Conservation (phyloP, 306 rosid species). For the Gillenia trifoliata region DNA sequence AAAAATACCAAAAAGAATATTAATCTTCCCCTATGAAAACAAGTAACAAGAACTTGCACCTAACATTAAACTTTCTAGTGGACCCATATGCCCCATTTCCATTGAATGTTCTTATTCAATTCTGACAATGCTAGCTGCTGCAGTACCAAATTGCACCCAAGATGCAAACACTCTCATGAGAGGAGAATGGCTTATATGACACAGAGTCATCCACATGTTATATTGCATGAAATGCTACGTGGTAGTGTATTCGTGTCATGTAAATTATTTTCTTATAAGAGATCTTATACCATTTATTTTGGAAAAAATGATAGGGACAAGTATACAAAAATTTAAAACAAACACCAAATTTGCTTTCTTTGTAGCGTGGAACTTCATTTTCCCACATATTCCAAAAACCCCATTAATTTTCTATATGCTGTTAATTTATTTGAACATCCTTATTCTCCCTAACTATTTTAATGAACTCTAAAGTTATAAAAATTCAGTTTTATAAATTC, state of each 20-base stretch:
- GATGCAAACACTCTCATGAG: not conserved
- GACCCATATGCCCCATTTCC: conserved; percentile 13
- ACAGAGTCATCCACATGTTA: no score
- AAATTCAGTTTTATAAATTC: not conserved
- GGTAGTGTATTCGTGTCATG: fast-evolving
- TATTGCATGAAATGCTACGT: no score
- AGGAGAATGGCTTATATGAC: not conserved
- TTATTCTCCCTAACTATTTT: not conserved
- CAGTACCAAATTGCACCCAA: conserved; percentile 16
- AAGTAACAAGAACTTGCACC: not conserved
- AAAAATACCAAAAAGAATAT: not conserved
- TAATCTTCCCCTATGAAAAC: not conserved
- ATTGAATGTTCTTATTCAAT: conserved; percentile 24
- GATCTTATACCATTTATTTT: not conserved
- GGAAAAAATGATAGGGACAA: conserved; percentile 3
- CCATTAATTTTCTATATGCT: not conserved
- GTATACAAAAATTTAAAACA: not conserved
- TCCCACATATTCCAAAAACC: conserved; percentile 29
- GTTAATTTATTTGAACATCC: not conserved
- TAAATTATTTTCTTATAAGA: not conserved
- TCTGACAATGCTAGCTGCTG: conserved; percentile 6
- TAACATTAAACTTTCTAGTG: not conserved
- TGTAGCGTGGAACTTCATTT: conserved; percentile 44
- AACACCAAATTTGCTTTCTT: not conserved
- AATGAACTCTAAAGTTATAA: not conserved